Conservation (phyloP, 768 basidiomycete genomes). For the Trametes coccinea region DNA sequence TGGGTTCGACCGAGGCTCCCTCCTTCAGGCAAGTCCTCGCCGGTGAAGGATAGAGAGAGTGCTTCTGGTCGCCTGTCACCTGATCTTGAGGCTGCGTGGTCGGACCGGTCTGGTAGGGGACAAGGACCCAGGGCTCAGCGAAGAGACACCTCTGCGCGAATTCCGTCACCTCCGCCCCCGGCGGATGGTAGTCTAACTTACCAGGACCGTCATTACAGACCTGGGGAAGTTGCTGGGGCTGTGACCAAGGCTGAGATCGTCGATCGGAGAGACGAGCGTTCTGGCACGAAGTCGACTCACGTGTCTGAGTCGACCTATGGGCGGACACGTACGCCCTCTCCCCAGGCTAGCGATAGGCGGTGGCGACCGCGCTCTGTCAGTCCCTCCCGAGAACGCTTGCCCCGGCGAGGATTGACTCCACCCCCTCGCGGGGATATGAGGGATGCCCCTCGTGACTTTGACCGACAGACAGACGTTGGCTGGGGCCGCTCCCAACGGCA, state of each 20-base stretch:
- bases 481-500: constrained; percentile 11
- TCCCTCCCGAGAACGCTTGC: constrained; percentile 22
- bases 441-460: constrained; percentile 7
- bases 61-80: constrained; percentile 28
- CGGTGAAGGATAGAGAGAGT: constrained; percentile 23
- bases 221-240: constrained; percentile 33
- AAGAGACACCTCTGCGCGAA: constrained; percentile 4
- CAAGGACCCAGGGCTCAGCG: constrained; percentile 20
- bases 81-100: constrained; percentile 27
- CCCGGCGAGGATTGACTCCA: constrained; percentile 18
- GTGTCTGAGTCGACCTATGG: neutral
- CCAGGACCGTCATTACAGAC: constrained; percentile 68
- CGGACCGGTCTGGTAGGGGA: constrained; percentile 27
- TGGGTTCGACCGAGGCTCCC: constrained; percentile 52
- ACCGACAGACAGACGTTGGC: neutral
- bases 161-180: constrained; percentile 4
- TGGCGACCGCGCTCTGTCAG: constrained; percentile 21
- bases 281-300: neutral
- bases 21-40: constrained; percentile 28
- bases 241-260: neutral
- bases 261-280: constrained; percentile 20
- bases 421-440: constrained; percentile 19
- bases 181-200: constrained; percentile 42
- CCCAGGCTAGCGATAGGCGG: constrained; percentile 11
- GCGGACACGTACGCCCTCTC: constrained; percentile 10